phyloP scores from a whole-genome alignment of 2,329 filamentous ascomycete genomes.

The Incumbomyces lentus region DNA sequence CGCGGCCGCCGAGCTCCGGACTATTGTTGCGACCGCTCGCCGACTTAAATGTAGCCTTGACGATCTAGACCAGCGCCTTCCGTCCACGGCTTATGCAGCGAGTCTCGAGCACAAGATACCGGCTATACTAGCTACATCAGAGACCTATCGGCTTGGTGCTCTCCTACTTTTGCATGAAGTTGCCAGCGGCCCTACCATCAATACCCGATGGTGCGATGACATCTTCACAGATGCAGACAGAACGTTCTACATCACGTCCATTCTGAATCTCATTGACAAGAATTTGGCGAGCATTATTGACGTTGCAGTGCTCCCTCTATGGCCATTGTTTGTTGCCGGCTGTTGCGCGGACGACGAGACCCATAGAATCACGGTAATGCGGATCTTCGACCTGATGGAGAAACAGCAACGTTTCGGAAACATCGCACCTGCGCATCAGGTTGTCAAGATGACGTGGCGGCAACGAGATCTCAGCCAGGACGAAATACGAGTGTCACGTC shows the following conservation, averaged over 20 bases:
- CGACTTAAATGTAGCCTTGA: constrained; percentile 10
- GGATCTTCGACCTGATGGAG: constrained; percentile 19
- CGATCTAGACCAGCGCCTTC: constrained; percentile 12
- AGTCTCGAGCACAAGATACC: not conserved
- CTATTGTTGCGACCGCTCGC: too few relatives aligned
- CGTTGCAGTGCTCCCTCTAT: constrained; percentile 21
- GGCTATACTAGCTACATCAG: constrained; percentile 20
- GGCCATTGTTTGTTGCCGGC: constrained; percentile 23
- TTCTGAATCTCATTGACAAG: constrained; percentile 13
- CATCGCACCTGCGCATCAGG: constrained; percentile 21
- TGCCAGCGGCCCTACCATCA: not conserved
- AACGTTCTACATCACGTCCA: constrained; percentile 12
- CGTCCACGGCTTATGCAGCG: not conserved
- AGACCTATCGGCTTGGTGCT: constrained; percentile 20
- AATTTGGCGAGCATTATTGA: constrained; percentile 18
- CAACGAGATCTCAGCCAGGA: constrained; percentile 22
- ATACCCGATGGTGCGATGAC: not conserved
- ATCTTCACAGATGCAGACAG: not conserved
- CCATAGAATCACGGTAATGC: constrained; percentile 19
- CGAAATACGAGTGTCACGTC: constrained; percentile 10
- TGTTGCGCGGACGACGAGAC: constrained; percentile 20
- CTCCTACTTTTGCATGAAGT: constrained; percentile 20
- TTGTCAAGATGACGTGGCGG: constrained; percentile 24
- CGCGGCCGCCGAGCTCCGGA: too few relatives aligned
- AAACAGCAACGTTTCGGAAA: constrained; percentile 22